Conservation (phyloP, 768 basidiomycete species). For the Dentipellis sp. region DNA sequence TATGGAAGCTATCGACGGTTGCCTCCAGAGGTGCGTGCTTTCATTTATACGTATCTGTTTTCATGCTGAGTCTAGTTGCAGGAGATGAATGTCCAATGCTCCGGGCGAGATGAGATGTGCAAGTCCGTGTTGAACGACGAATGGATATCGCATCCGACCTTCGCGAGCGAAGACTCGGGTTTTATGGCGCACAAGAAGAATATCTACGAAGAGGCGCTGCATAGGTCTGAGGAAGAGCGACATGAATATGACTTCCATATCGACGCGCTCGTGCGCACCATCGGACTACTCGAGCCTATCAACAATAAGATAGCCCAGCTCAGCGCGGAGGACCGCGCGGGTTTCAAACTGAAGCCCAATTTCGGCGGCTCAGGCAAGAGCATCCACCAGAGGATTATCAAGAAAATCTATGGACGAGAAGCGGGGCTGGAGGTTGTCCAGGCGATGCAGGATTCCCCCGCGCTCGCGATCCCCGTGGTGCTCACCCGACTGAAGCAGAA, state of each 20-base stretch:
- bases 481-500: conserved; percentile 86
- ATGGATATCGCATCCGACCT: conserved; percentile 96
- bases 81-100: conserved; percentile 85
- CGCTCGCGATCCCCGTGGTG: conserved; percentile 83
- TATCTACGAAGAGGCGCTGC: conserved; percentile 91
- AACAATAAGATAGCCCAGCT: conserved; percentile 80
- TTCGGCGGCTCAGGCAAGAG: conserved; percentile 77
- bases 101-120: conserved; percentile 96
- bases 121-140: conserved; percentile 94
- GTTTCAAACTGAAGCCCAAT: conserved; percentile 84
- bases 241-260: conserved; percentile 99
- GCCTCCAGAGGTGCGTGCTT: conserved; percentile 57
- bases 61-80: conserved; percentile 22
- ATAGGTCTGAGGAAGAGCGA: conserved; percentile 94
- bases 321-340: conserved; percentile 63
- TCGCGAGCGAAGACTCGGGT: conserved; percentile 89
- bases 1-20: conserved; percentile 89
- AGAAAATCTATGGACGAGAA: conserved; percentile 94
- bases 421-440: conserved; percentile 73
- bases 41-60: conserved; percentile 1
- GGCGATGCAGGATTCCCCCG: conserved; percentile 89
- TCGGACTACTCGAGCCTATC: conserved; percentile 84
- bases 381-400: conserved; percentile 88
- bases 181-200: conserved; percentile 92
- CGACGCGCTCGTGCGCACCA: conserved; percentile 88